A percentile compares a stretch with the other conserved stretches of the same genome.
Evolutionary conservation across 2,329 filamentous ascomycete genomes (phyloP).

Genomic region (Scorias spongiosa): DNA sequence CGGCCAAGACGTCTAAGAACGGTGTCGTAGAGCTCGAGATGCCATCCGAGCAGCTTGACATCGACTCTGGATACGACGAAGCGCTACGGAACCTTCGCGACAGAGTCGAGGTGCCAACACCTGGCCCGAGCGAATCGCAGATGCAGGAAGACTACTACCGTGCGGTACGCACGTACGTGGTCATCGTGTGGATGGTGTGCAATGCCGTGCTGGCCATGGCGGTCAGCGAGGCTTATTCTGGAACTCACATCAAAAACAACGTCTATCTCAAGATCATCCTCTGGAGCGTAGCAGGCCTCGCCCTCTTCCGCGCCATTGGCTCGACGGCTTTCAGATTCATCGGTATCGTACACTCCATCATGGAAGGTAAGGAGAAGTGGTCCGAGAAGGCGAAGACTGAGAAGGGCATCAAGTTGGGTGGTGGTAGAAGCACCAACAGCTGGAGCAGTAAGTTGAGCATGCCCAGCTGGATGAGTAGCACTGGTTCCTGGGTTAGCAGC

Average conservation of each 20-base stretch:
- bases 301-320: constrained; percentile 76
- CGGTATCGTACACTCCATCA: constrained; percentile 67
- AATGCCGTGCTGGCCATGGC: constrained; percentile 92
- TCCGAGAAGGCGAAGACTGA: constrained; percentile 14
- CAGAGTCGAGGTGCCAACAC: constrained; percentile 61
- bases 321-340: constrained; percentile 69
- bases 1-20: constrained; percentile 58
- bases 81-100: constrained; percentile 92
- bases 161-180: constrained; percentile 94
- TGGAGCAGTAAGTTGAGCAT: constrained; percentile 23
- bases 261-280: constrained; percentile 86
- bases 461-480: constrained; percentile 21
- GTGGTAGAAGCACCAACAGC: constrained; percentile 18
- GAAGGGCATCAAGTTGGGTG: constrained; percentile 12
- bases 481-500: constrained; percentile 21
- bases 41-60: constrained; percentile 94
- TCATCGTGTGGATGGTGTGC: constrained; percentile 81
- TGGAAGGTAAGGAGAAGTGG: constrained; percentile 48
- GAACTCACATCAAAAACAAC: constrained; percentile 59
- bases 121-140: constrained; percentile 55
- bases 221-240: constrained; percentile 70
- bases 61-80: constrained; percentile 94
- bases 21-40: constrained; percentile 88
- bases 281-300: constrained; percentile 76
- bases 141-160: constrained; percentile 98